phyloP scores from a whole-genome alignment of 2,329 filamentous ascomycete genomes.

The Trichoderma simmonsii region DNA sequence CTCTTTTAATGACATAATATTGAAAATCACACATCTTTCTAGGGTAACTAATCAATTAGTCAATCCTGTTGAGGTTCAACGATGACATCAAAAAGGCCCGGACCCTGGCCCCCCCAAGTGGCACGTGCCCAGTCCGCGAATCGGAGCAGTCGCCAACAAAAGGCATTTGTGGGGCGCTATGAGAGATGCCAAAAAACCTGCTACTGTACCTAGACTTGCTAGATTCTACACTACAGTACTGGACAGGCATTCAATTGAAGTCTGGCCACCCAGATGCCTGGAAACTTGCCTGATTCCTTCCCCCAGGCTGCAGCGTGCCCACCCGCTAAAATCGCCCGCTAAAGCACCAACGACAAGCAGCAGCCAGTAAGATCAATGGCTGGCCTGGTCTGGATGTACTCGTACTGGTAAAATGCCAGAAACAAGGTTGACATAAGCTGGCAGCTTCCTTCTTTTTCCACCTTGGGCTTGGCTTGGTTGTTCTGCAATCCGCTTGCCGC shows the following conservation, averaged over 20 bases:
- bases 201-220: not conserved
- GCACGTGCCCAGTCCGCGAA: slow-evolving; percentile 12
- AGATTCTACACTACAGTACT: too few species aligned
- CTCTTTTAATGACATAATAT: not conserved
- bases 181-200: not conserved
- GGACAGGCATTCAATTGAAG: too few species aligned
- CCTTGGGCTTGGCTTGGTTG: not conserved
- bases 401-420: not conserved
- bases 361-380: not conserved
- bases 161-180: not conserved
- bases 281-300: not conserved
- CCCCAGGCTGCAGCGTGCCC: slow-evolving; percentile 3
- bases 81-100: not conserved
- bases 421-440: not conserved
- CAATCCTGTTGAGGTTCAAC: not conserved
- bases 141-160: not conserved
- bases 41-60: not conserved
- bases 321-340: not conserved
- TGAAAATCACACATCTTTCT: not conserved
- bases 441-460: not conserved
- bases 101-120: not conserved
- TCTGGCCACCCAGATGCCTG: not conserved
- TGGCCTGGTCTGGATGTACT: not conserved
- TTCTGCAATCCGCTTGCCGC: not conserved
- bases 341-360: not conserved